Evolutionary conservation across 73 alveolate genomes (phyloP).

Genomic region (Paramecium primaurelia): DNA sequence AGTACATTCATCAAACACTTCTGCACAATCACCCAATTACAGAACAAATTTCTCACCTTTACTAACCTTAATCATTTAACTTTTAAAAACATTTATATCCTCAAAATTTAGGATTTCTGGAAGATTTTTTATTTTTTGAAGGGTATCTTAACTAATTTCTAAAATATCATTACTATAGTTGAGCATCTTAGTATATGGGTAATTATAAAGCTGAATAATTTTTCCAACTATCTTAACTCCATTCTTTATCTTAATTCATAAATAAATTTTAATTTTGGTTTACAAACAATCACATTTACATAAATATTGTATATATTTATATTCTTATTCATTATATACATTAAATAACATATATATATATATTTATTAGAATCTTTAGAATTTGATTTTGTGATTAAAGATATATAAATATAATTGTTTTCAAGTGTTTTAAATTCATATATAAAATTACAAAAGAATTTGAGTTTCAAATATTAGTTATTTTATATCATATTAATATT

Average conservation of each 20-base stretch:
- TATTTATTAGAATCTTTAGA: no score
- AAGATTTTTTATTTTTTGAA: background rate
- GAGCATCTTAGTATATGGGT: background rate
- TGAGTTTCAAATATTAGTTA: no score
- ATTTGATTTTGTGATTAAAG: no score
- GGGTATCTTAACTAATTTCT: background rate
- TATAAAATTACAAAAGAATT: no score
- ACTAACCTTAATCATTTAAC: background rate
- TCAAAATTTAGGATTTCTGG: background rate
- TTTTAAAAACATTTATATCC: background rate
- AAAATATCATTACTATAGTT: background rate
- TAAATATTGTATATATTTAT: background rate
- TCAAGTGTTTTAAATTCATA: no score
- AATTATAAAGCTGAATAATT: background rate
- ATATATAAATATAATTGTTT: no score
- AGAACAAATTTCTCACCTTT: constrained; percentile 14
- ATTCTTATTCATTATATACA: background rate
- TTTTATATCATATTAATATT: no score
- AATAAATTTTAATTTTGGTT: background rate
- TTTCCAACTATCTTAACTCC: background rate
- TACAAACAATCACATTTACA: background rate
- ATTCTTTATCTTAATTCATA: background rate
- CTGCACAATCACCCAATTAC: constrained; percentile 66
- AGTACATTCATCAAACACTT: constrained; percentile 56
- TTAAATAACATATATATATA: no score